A percentile compares a stretch with the other conserved stretches of the same genome.
Conservation (phyloP, 352 stramenopile genomes). For the Phytopythium oedochilum region DNA sequence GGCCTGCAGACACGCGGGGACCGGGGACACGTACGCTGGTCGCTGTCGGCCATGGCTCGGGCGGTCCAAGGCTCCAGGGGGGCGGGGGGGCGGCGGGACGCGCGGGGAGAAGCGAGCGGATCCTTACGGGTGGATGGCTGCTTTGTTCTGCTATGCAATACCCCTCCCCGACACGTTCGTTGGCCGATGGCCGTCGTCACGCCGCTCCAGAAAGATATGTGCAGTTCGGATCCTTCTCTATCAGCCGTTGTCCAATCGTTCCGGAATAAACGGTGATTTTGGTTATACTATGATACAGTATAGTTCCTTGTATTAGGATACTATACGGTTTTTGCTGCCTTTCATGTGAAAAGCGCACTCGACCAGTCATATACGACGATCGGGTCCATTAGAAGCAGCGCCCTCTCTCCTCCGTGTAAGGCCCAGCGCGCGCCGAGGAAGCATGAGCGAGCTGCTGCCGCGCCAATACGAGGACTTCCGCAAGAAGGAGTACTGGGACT, state of each 20-base stretch:
- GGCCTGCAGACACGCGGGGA: neutral
- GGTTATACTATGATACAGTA: no score
- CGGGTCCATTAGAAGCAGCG: no score
- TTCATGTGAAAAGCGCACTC: no score
- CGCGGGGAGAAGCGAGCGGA: neutral
- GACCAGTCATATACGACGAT: no score
- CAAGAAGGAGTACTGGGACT: conserved; percentile 69
- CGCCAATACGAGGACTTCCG: conserved; percentile 53
- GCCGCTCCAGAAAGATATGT: neutral
- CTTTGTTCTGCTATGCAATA: neutral
- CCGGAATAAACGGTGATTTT: no score
- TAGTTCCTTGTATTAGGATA: no score
- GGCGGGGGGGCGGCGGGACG: neutral
- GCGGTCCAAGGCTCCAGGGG: neutral
- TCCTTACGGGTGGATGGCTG: neutral
- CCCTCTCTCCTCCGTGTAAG: no score
- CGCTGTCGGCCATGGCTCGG: conserved; percentile 30
- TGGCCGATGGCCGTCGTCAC: neutral
- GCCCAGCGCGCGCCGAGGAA: no score
- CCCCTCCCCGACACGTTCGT: neutral
- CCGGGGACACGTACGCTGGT: conserved; percentile 27
- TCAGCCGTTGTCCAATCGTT: no score
- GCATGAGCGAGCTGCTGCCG: conserved; percentile 38
- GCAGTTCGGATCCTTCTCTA: no score
- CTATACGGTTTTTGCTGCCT: no score